Base-by-base conservation (phyloP, 2,329 filamentous ascomycete genomes). In the Sclerotinia borealis region DNA sequence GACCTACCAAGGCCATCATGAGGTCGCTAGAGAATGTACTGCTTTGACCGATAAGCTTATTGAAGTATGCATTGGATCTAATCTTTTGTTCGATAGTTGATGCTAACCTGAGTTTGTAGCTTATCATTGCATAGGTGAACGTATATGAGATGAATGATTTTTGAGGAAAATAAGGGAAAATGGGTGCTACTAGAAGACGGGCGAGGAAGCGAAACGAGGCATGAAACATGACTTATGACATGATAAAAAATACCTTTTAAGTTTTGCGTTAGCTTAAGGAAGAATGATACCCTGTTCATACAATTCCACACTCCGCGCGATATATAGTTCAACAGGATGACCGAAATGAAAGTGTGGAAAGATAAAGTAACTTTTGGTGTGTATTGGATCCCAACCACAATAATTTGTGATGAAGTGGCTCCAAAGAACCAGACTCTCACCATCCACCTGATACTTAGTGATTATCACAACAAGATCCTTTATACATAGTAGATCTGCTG, bases 11-110 rank as follows among this genome's bases (percentile, higher is more conserved):
- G 63, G 50, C 8, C 48, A 61, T 22, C 71, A 72, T 62, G 72
- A 74, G 27, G 68, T 72, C 29, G 72, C 73, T 27, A 71, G 72
- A 50, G 70, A 74, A 52, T 72, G 72, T 58, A 74, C 69, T 48
- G 63, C 64, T 48, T 61, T 73, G 37, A 72, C 71, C 27, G 71
- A 73, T 52, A 66, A 65, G 50, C 68, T 73, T 27, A 73, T 73
- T 56, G 71, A 73, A 68, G 71, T 72, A 68, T 59, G 70, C 63
- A 47, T 5, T 51, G 25, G 27, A 29, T 29, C 31, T 37, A 19
- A 19, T 29, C 27, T 25, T 31, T 50, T 13, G 25, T 11, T 31
- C 10, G 1, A 5, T 13, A 15, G 17, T 41, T 48, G 17, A 41
- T 6, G 15, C 36, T 63, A 19, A 59, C 49, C 39, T 48, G 6